Conservation (phyloP, 345 rosid genomes). For the Kandelia obovata region DNA sequence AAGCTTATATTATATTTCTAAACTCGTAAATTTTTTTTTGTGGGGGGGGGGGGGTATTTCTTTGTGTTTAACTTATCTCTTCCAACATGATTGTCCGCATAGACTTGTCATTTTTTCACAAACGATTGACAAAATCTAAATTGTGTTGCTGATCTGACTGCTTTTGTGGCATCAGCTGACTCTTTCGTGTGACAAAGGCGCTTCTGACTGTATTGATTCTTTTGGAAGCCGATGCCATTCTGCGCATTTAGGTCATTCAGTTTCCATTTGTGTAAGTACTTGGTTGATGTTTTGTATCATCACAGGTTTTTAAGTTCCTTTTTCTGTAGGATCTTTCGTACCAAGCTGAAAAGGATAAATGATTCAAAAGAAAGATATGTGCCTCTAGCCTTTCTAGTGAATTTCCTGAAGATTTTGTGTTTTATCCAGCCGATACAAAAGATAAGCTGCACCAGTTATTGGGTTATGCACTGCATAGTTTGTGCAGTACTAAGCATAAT, state of each 20-base stretch:
- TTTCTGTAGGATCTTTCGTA: slow-evolving; percentile 59
- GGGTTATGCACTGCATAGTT: background rate
- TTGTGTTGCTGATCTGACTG: slow-evolving; percentile 82
- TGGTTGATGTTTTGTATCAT: background rate
- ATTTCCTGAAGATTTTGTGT: slow-evolving; percentile 84
- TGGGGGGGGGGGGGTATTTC: no score
- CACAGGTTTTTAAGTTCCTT: slow-evolving; percentile 3
- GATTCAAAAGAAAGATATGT: slow-evolving; percentile 59
- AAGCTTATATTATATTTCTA: no score
- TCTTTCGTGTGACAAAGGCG: slow-evolving; percentile 46
- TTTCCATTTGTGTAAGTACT: slow-evolving; percentile 75
- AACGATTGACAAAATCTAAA: slow-evolving; percentile 1
- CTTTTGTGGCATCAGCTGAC: slow-evolving; percentile 79
- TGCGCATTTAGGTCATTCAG: slow-evolving; percentile 68
- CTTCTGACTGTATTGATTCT: slow-evolving; percentile 54
- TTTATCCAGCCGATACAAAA: slow-evolving; percentile 80
- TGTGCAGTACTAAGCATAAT: background rate
- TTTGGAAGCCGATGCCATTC: slow-evolving; percentile 85
- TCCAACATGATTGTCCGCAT: no score
- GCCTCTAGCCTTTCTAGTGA: slow-evolving; percentile 59
- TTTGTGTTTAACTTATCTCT: no score
- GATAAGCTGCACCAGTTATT: slow-evolving; percentile 87
- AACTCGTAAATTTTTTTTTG: no score
- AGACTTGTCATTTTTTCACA: no score
- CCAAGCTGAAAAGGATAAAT: slow-evolving; percentile 56